phyloP scores from a whole-genome alignment of 208 protist species.

The Leptomonas pyrrhocoris region DNA sequence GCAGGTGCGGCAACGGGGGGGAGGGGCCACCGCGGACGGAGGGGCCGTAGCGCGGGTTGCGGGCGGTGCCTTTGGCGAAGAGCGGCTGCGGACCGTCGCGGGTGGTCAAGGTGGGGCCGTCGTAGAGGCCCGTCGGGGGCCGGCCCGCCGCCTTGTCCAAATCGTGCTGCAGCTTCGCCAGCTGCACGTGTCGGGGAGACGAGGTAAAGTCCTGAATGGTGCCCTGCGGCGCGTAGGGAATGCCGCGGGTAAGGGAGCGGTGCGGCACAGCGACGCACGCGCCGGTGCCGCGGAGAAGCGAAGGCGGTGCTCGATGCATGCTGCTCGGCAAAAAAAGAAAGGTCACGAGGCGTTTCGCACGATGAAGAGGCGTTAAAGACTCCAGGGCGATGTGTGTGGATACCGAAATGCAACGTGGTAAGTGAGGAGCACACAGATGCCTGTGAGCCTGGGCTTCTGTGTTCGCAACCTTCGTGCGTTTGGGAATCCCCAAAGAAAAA shows the following conservation, averaged over 20 bases:
- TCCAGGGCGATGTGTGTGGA: no score
- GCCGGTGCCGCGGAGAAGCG: background rate
- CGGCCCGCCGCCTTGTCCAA: slow-evolving; percentile 48
- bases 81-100: slow-evolving; percentile 39
- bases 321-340: background rate
- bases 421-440: no score
- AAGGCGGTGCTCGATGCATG: background rate
- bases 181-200: slow-evolving; percentile 46
- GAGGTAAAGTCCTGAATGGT: slow-evolving; percentile 75
- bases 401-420: no score
- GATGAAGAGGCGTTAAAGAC: no score
- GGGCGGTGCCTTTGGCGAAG: slow-evolving; percentile 15
- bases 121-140: slow-evolving; percentile 42
- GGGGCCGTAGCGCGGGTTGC: slow-evolving; percentile 15
- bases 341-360: no score
- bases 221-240: slow-evolving; percentile 63
- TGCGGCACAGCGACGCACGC: background rate
- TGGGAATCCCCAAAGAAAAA: no score
- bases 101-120: slow-evolving; percentile 59
- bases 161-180: slow-evolving; percentile 64
- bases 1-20: slow-evolving; percentile 4
- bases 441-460: no score
- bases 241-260: slow-evolving; percentile 48
- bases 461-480: no score
- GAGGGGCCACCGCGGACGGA: background rate